Evolutionary conservation across 2,329 filamentous ascomycete species (phyloP), one percentile per base, ranked within the genome.

Genomic region (Sporothrix variecibatus): DNA sequence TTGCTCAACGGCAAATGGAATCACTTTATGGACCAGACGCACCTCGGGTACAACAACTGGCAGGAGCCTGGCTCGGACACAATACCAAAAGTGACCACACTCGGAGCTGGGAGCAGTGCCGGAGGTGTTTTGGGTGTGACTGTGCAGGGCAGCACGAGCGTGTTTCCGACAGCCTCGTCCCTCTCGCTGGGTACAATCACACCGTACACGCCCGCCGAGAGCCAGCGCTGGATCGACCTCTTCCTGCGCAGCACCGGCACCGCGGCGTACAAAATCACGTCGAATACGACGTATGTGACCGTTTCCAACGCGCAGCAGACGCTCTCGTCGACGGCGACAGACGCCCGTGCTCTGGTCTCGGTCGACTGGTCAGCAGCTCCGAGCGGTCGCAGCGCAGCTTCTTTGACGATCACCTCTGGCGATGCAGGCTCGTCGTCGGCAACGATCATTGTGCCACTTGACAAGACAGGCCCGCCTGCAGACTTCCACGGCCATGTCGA

Each of bases 51-150:
- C 75, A 80, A 80, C 53, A 82, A 82, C 76, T 85, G 82, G 82
- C 86, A 89, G 78, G 86, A 89, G 78, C 86, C 87, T 1, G 85
- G 85, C 82, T 81, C 84, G 56, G 86, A 89, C 76, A 83, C 82
- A 1, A 83, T 87, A 1, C 86, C 86, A 1, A 82, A 81, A 15
- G 80, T 87, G 28, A 83, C 3, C 11, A 34, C 28, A 17, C 56
- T 60, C 15, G 56, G 56, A 8, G n/a, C 51, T 12, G 49, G 72
- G 2, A 20, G 73, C 28, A 23, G 5, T 15, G 34, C 15, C 38
- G 75, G 75, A 5, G 38, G 68, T 3, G 81, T 86, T 34, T 82
- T 89, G 79, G 86, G 86, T 7, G 82, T 89, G 6, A 80, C 84
- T 1, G 82, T 86, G 23, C 85, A 88, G 76, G 85, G 84, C 3